phyloP scores from a whole-genome alignment of 2,329 filamentous ascomycete genomes.

The Penicillium sp. region DNA sequence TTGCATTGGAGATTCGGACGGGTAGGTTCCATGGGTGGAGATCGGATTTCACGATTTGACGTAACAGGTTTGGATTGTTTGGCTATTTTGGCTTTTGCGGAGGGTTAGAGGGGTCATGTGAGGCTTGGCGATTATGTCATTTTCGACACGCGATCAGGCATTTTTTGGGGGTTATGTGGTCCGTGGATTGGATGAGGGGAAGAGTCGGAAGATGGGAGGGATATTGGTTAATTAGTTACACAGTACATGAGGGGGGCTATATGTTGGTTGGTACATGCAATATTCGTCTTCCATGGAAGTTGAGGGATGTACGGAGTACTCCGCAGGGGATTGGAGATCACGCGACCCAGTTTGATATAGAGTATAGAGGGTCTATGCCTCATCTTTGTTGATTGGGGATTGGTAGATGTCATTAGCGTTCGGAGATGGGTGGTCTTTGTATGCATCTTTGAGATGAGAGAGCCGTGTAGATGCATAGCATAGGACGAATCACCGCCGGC shows the following conservation, averaged over 20 bases:
- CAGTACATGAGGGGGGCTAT: too few relatives aligned
- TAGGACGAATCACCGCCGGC: too few relatives aligned
- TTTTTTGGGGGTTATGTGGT: neutral
- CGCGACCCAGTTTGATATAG: neutral
- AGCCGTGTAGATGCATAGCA: too few relatives aligned
- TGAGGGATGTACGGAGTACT: too few relatives aligned
- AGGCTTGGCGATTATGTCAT: slow-evolving; percentile 10
- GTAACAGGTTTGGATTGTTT: slow-evolving; percentile 6
- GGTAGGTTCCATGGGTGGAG: neutral
- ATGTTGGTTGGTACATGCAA: neutral
- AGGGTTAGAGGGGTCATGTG: slow-evolving; percentile 15
- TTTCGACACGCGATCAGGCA: neutral
- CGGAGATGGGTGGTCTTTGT: too few relatives aligned
- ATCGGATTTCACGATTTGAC: slow-evolving; percentile 19
- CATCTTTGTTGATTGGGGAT: too few relatives aligned
- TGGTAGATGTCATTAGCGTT: too few relatives aligned
- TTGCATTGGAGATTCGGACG: slow-evolving; percentile 14
- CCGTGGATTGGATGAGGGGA: neutral
- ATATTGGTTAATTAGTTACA: too few relatives aligned
- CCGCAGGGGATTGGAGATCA: neutral
- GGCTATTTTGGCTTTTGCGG: neutral
- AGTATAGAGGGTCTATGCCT: neutral
- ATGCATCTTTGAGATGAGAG: too few relatives aligned
- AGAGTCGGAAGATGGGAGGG: too few relatives aligned
- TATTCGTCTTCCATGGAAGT: neutral